Percentiles rank a stretch among this genome's conserved stretches.
phyloP scores from a whole-genome alignment of 805 yeast species.

The Candida easanensis region DNA sequence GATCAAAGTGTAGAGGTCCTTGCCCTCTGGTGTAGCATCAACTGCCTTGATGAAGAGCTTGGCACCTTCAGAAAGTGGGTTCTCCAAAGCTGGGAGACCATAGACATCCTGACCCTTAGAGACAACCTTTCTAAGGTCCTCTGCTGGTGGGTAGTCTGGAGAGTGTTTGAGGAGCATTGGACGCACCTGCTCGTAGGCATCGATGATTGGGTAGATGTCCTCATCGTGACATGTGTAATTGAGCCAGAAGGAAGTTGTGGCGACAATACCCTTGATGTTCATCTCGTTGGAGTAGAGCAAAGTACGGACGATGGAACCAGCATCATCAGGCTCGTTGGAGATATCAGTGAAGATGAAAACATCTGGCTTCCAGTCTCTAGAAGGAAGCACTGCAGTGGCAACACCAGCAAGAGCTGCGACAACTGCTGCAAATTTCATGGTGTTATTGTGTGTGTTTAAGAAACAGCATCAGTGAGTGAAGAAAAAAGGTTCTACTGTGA shows the following conservation, averaged over 20 bases:
- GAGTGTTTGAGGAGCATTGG: constrained; percentile 28
- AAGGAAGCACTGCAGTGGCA: not conserved
- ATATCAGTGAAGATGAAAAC: constrained; percentile 32
- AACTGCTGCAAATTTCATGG: no score
- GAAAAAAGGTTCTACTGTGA: no score
- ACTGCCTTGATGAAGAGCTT: constrained; percentile 23
- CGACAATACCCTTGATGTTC: constrained; percentile 30
- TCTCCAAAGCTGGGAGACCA: constrained; percentile 24
- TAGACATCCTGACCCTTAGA: constrained; percentile 26
- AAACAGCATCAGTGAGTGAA: no score
- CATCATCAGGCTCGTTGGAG: constrained; percentile 33
- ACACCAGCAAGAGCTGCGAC: no score
- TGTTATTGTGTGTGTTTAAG: no score
- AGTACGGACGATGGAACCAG: constrained; percentile 31
- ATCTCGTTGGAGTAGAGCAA: constrained; percentile 31
- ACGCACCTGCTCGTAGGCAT: constrained; percentile 30
- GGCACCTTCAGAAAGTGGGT: constrained; percentile 28
- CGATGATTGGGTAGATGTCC: constrained; percentile 31
- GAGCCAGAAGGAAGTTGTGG: constrained; percentile 34
- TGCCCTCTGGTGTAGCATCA: constrained; percentile 19
- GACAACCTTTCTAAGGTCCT: constrained; percentile 27
- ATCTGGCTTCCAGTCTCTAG: constrained; percentile 26
- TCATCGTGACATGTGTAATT: constrained; percentile 30
- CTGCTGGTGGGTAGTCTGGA: constrained; percentile 27
- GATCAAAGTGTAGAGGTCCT: constrained; percentile 23